phyloP scores from a whole-genome alignment of 2,329 filamentous ascomycete species.

The Sarocladium oryzae region DNA sequence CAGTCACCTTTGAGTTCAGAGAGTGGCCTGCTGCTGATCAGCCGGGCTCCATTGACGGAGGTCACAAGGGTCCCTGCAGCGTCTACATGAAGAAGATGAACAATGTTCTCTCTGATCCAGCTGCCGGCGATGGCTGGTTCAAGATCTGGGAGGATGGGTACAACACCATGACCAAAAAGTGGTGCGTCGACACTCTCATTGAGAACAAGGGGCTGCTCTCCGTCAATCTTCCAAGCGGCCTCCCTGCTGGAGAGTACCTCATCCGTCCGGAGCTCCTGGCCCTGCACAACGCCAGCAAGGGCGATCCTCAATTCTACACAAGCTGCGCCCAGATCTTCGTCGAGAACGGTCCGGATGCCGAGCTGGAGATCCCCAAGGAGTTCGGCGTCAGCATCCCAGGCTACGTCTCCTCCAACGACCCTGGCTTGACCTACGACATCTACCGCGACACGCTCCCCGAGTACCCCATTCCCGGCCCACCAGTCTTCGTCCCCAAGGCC shows the following conservation, averaged over 20 bases:
- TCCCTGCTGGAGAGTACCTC: conserved; percentile 64
- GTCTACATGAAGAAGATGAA: conserved; percentile 67
- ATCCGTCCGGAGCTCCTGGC: conserved; percentile 64
- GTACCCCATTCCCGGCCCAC: conserved; percentile 49
- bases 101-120: conserved; percentile 44
- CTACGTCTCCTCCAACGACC: conserved; percentile 47
- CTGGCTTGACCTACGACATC: conserved; percentile 58
- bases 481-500: conserved; percentile 38
- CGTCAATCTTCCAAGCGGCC: conserved; percentile 52
- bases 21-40: conserved; percentile 48
- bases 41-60: conserved; percentile 50
- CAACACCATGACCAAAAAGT: conserved; percentile 45
- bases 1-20: conserved; percentile 62
- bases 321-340: conserved; percentile 68
- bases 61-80: conserved; percentile 63
- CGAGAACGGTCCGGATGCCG: conserved; percentile 35
- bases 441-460: conserved; percentile 39
- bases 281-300: conserved; percentile 53
- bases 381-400: conserved; percentile 60
- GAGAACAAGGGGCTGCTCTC: conserved; percentile 57
- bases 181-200: conserved; percentile 67
- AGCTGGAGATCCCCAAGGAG: conserved; percentile 39
- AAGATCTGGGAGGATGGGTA: conserved; percentile 70
- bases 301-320: conserved; percentile 65
- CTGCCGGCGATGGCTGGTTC: conserved; percentile 66